phyloP scores from a whole-genome alignment of 768 basidiomycete genomes.

The Rhizopogon rudus region DNA sequence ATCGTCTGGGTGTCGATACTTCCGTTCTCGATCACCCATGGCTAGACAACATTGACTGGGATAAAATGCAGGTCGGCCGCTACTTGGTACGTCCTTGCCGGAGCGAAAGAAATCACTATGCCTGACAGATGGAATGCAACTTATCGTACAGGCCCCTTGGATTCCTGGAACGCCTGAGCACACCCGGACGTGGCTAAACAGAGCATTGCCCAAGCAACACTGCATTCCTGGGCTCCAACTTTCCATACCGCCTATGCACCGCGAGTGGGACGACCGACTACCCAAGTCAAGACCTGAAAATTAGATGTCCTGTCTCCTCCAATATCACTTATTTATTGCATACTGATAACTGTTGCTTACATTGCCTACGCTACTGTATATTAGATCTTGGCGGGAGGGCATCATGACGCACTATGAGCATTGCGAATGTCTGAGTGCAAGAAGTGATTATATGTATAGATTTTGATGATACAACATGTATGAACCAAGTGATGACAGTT shows the following conservation, averaged over 20 bases:
- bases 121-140: slow-evolving; percentile 1
- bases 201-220: slow-evolving; percentile 30
- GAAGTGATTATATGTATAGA: neutral
- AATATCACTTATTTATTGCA: neutral
- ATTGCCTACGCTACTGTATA: neutral
- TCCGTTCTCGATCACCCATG: slow-evolving; percentile 39
- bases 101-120: neutral
- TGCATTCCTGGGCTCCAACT: slow-evolving; percentile 37
- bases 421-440: no score
- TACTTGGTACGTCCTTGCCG: slow-evolving; percentile 37
- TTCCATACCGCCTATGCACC: slow-evolving; percentile 26
- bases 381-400: slow-evolving; percentile 5
- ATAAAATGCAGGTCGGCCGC: slow-evolving; percentile 34
- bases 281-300: slow-evolving; percentile 5
- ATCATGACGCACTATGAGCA: neutral
- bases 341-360: neutral
- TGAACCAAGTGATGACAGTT: neutral
- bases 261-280: slow-evolving; percentile 34
- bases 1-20: slow-evolving; percentile 35
- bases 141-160: slow-evolving; percentile 36
- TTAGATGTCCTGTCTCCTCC: neutral
- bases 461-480: neutral
- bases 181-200: slow-evolving; percentile 32
- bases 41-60: slow-evolving; percentile 44
- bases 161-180: slow-evolving; percentile 27